Conservation (phyloP, 805 yeast species). For the Zygoascus flipseniorum region DNA sequence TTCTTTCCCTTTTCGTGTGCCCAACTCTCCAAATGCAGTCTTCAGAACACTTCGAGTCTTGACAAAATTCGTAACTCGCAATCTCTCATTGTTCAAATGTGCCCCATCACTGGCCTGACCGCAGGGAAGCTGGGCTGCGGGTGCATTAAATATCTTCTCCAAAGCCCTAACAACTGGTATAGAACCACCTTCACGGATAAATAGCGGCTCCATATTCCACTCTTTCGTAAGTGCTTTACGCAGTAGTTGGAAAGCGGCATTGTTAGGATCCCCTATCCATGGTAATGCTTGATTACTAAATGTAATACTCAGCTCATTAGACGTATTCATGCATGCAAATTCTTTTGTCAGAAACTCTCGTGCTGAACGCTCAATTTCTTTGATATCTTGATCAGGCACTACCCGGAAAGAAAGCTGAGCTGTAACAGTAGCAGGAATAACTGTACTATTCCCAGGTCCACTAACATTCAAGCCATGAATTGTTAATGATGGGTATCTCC, state of each 20-base stretch:
- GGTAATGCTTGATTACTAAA: conserved; percentile 87
- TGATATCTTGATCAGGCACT: conserved; percentile 79
- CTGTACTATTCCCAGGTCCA: conserved; percentile 85
- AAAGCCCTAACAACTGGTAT: conserved; percentile 82
- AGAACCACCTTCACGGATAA: conserved; percentile 94
- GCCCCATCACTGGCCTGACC: conserved; percentile 95
- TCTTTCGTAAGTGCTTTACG: conserved; percentile 51
- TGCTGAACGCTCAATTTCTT: conserved; percentile 45
- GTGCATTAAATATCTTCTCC: conserved; percentile 74
- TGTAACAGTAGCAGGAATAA: conserved; percentile 73
- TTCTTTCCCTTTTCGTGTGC: not conserved
- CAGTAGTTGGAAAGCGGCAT: conserved; percentile 62
- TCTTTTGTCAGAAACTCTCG: conserved; percentile 36
- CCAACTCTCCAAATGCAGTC: conserved; percentile 9
- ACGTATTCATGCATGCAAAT: conserved; percentile 46
- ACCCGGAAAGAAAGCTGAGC: conserved; percentile 76
- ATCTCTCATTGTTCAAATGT: conserved; percentile 79
- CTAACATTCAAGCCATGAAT: conserved; percentile 77
- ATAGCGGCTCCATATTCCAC: conserved; percentile 78
- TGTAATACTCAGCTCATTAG: conserved; percentile 51
- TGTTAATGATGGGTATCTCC: conserved; percentile 88
- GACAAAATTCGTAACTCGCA: conserved; percentile 69
- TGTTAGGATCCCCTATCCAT: conserved; percentile 85
- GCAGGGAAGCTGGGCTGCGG: conserved; percentile 93
- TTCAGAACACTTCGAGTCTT: conserved; percentile 54